Base-by-base conservation (phyloP, 768 basidiomycete species). In the Suillus occidentalis region DNA sequence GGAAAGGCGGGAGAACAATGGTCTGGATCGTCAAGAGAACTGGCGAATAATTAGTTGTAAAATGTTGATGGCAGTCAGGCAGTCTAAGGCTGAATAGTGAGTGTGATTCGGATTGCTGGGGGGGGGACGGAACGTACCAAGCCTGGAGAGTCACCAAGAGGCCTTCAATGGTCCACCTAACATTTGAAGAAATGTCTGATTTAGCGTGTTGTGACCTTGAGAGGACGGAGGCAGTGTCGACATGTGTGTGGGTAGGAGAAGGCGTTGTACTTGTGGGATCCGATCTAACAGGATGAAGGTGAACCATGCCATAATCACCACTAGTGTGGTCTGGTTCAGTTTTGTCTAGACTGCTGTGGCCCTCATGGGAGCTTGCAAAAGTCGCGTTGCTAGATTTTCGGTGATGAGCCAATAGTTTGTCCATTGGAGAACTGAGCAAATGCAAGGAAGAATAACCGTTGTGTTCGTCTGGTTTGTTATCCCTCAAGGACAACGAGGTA, bases 381-480 rank as follows among this genome's bases (percentile, higher is more conserved):
- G 88, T 89, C n/a, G 85, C 82, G 56, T 77, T 80, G 70, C 89
- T 91, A 5, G 77, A 71, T 69, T 86, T 89, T 39, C 90, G 82
- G 47, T 75, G 76, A 69, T 90, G 88, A 0, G 71, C 63, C 9
- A 67, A 67, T 4, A 64, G 64, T 28, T 74, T 72, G 50, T 78
- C 76, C 6, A 70, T 65, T 4, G 81, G 77, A 12, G 82, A 78
- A 58, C 75, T 75, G 20, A 91, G 80, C 13, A 90, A 76, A 18
- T 79, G 73, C 4, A 88, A 78, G 9, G 85, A 87, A 1, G 82
- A 76, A 20, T 81, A 66, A n/a, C 85, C 90, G 34, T 77, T 80
- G 37, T 75, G 79, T 40, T 83, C 82, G 25, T 89, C 84, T 0
- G n/a, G n/a, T n/a, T n/a, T n/a, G n/a, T n/a, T n/a, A n/a, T n/a